Evolutionary conservation across 257 asterid genomes (phyloP), one percentile per base, ranked within the genome.

Genomic region (Fraxinus anomala): DNA sequence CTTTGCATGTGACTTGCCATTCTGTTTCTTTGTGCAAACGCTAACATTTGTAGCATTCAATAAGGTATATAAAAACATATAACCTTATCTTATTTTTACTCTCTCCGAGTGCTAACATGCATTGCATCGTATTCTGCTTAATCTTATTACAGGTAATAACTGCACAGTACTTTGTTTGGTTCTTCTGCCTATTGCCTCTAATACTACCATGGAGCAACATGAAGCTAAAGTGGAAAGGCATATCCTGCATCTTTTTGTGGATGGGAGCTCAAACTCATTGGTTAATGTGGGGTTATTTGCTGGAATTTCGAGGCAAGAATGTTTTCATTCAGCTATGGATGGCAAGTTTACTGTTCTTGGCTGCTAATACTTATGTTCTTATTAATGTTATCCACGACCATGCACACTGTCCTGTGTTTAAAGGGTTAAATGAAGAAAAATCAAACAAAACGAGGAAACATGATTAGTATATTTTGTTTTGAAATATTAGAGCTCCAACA

Each of bases 101-200:
- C 42, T 36, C 1, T 37, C 11, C 42, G 10, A 37, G 42, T 37
- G 3, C 34, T 31, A 37, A 37, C 42, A 37, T 37, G 11, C 42
- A 7, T 37, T 37, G 6, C 76, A 69, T 76, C 65, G 12, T 65
- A 10, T 0, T 47, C 10, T 39, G 34, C 23, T 71, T 14, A 13
- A 39, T 73, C 26, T 67, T 1, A 72, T 61, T 80, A 74, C 94
- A 95, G 98, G 98, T 96, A 54, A 91, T 95, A 83, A 93, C 99
- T 21, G 99, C 99, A 1, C 99, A 95, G 74, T 95, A 93, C 82
- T 95, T 95, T 12, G 99, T 91, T 44, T 95, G 99, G 97, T 95
- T 89, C 85, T 93, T 91, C 82, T 89, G 96, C 31, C 83, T 95
- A 33, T 82, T 95, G 84, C 99, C 99, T 73, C 83, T 95, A 68